Evolutionary conservation across 139 green algal species (phyloP).

Genomic region (Bryopsis sp.): DNA sequence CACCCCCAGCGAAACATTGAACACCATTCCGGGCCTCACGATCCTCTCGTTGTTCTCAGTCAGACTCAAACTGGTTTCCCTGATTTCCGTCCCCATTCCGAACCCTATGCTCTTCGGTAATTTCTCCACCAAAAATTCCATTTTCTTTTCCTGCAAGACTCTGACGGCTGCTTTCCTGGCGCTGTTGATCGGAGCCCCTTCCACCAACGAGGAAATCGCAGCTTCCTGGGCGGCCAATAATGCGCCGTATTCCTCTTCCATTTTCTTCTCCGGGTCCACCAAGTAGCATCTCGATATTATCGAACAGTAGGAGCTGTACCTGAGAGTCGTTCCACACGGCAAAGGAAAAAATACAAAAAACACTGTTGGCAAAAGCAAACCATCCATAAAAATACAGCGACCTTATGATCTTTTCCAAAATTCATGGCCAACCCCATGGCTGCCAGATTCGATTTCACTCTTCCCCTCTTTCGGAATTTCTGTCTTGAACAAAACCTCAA

Average conservation of each 20-base stretch:
- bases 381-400: too few relatives aligned
- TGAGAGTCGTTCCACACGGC: too few relatives aligned
- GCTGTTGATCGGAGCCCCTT: conserved; percentile 48
- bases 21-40: conserved; percentile 47
- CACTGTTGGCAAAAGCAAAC: too few relatives aligned
- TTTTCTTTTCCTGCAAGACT: conserved; percentile 29
- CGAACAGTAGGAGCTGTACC: conserved; percentile 1
- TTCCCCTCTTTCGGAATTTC: too few relatives aligned
- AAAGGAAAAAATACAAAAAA: too few relatives aligned
- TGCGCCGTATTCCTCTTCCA: conserved; percentile 66
- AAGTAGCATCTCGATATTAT: background rate
- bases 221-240: conserved; percentile 61
- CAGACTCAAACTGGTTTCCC: conserved; percentile 41
- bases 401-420: too few relatives aligned
- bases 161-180: conserved; percentile 61
- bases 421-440: too few relatives aligned
- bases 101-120: conserved; percentile 81
- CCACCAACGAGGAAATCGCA: conserved; percentile 60
- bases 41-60: conserved; percentile 11
- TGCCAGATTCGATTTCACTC: too few relatives aligned
- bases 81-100: conserved; percentile 86
- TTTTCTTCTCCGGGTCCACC: background rate
- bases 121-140: conserved; percentile 52
- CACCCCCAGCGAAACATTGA: conserved; percentile 51
- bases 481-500: too few relatives aligned